Percentiles rank a stretch among this genome's conserved stretches.
phyloP scores from a whole-genome alignment of 768 basidiomycete genomes.

The Cystobasidium onofrii region DNA sequence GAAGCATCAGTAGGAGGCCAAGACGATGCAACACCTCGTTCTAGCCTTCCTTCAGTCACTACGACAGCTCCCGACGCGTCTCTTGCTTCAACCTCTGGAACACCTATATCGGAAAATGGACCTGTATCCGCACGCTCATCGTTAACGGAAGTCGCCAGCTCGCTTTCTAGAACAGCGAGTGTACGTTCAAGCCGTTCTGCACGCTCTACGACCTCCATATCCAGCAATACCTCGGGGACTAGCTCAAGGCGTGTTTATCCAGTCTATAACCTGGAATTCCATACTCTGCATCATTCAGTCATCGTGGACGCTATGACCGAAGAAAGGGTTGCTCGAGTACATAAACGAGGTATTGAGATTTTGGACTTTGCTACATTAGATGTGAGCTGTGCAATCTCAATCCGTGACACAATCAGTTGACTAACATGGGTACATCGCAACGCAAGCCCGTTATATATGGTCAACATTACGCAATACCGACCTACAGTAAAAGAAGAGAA shows the following conservation, averaged over 20 bases:
- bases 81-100: background rate
- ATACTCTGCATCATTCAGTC: conserved; percentile 76
- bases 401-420: too few species aligned
- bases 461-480: conserved; percentile 1
- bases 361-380: conserved; percentile 68
- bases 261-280: conserved; percentile 76
- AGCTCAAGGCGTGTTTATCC: conserved; percentile 42
- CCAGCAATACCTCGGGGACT: background rate
- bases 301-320: conserved; percentile 82
- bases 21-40: background rate
- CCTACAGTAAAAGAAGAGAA: background rate
- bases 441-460: conserved; percentile 16
- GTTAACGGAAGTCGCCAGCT: background rate
- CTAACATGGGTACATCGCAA: background rate
- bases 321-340: conserved; percentile 70
- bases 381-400: background rate
- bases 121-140: background rate
- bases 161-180: background rate
- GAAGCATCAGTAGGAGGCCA: conserved; percentile 14
- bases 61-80: conserved; percentile 40
- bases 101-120: background rate
- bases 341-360: conserved; percentile 61
- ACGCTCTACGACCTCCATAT: background rate
- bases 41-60: conserved; percentile 33
- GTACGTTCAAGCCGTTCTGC: conserved; percentile 5